Evolutionary conservation across 108 stramenopile genomes (phyloP), one percentile per base, ranked within the genome.

Genomic region (Chaetoceros tenuissimus): DNA sequence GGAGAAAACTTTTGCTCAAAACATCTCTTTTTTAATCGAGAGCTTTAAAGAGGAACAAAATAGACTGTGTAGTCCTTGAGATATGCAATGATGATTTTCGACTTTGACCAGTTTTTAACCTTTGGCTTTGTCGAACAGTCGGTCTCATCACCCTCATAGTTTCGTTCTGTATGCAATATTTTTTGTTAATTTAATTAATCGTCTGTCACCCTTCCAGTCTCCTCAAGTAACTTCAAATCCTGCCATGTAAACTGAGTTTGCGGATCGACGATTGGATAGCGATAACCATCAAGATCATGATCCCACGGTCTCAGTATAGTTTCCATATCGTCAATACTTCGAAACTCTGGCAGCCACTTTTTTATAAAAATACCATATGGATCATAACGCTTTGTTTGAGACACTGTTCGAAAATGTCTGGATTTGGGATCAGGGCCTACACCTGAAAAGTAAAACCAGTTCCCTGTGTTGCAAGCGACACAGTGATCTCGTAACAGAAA

Each of bases 391-490:
- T 53, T 59, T 1, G 76, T 68, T 53, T 96, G 94, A 48, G 87
- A 86, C 24, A 75, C 60, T 48, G 83, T 89, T 58, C 80, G 64
- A 55, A 94, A 93, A 48, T 86, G 80, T 13, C 84, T 57, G 22
- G 71, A 60, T 57, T 85, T 78, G 0, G 81, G 89, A 67, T 91
- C 92, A 24, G 71, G 64, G 3, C 87, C 86, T 7, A 92, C 85
- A 40, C 94, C 94, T 1, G 90, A 82, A 64, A 85, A 90, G 53
- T 87, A 81, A 8, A 76, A 55, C 94, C 94, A 96, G 57, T 95
- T 97, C 1, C 92, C 91, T 61, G 67, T 95, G 59, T 97, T 97
- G 34, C 83, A 71, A 7, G 68, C 82, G 0, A 90, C 86, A 57
- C 93, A 93, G 64, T 95, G 81, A 68, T 96, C 96, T 51, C 81